Evolutionary conservation across 768 basidiomycete species (phyloP).

Genomic region (Leccinum truebloodii): DNA sequence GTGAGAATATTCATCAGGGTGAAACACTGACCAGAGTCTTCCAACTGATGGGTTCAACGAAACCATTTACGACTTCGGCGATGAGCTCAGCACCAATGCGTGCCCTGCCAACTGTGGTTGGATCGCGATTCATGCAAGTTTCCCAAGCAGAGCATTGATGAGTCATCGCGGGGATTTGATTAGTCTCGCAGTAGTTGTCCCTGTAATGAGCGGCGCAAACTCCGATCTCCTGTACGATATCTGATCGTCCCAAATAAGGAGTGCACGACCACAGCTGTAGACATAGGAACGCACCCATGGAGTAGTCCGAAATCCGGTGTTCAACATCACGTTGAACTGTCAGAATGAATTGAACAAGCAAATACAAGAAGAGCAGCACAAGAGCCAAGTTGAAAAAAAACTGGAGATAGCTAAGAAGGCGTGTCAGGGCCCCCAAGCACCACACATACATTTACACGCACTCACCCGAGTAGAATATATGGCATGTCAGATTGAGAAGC

Average conservation of each 20-base stretch:
- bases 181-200: conserved; percentile 76
- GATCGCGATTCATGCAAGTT: conserved; percentile 93
- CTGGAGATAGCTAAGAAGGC: conserved; percentile 72
- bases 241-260: conserved; percentile 41
- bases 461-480: conserved; percentile 84
- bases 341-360: conserved; percentile 82
- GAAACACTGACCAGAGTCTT: conserved; percentile 78
- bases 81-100: conserved; percentile 92
- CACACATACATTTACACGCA: conserved; percentile 3
- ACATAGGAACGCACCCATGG: conserved; percentile 59
- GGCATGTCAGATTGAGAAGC: conserved; percentile 64
- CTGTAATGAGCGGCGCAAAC: conserved; percentile 80
- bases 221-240: conserved; percentile 91
- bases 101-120: conserved; percentile 84
- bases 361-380: conserved; percentile 79
- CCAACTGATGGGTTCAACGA: conserved; percentile 97
- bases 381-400: conserved; percentile 92
- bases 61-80: conserved; percentile 94
- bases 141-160: conserved; percentile 90
- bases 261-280: conserved; percentile 15
- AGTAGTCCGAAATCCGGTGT: conserved; percentile 83
- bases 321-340: conserved; percentile 91
- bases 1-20: conserved; percentile 13
- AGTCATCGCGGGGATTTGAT: conserved; percentile 84
- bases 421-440: conserved; percentile 19